Conservation (phyloP, 164 flowering plant species). For the Liquidambar formosana region DNA sequence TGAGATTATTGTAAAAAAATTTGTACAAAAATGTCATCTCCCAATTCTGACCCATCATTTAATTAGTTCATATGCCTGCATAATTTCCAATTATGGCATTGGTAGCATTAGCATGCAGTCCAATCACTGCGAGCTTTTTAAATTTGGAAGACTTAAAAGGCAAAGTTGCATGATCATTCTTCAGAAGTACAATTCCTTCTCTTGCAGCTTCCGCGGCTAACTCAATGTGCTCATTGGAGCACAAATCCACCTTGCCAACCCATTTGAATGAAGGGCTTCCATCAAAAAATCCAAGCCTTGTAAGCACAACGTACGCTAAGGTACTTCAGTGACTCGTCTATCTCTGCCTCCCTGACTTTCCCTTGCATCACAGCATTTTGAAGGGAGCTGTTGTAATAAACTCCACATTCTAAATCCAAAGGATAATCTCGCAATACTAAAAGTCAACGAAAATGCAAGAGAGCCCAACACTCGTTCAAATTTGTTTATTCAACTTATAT, state of each 20-base stretch:
- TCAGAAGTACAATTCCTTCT: conserved; percentile 20
- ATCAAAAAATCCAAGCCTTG: conserved; percentile 23
- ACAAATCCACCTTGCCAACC: conserved; percentile 13
- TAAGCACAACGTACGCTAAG: neutral
- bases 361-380: conserved; percentile 1
- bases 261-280: neutral
- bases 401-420: conserved; percentile 15
- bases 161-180: conserved; percentile 11
- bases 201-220: conserved; percentile 22
- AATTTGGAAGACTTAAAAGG: conserved; percentile 3
- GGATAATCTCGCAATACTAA: no score
- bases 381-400: neutral
- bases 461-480: no score
- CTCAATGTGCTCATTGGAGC: conserved; percentile 6
- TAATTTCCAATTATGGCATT: conserved; percentile 50
- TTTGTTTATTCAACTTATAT: no score
- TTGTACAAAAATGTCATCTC: no score
- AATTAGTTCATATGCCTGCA: conserved; percentile 34
- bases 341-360: neutral
- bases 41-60: no score
- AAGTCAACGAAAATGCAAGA: no score
- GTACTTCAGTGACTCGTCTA: neutral
- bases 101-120: conserved; percentile 51
- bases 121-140: conserved; percentile 39
- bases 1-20: no score